Base-by-base conservation (phyloP, 2,329 filamentous ascomycete genomes). In the Colletotrichum shisoi region DNA sequence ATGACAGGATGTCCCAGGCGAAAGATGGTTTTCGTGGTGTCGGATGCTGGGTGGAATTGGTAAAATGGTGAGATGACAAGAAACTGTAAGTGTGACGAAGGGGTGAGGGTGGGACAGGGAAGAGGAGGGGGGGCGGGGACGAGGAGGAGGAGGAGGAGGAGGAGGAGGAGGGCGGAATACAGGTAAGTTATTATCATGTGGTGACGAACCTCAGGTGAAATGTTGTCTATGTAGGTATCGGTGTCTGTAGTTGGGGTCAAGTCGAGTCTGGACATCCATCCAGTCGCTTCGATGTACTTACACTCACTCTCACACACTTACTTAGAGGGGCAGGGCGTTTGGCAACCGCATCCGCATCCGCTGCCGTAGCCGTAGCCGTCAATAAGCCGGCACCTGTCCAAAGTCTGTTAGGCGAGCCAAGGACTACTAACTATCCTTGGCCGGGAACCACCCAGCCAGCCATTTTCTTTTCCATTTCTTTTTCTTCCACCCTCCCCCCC, bases 11-110 rank as follows among this genome's bases (percentile, higher is more conserved):
- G 48, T 8, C 39, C 53, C 46, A 51, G 48, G 53, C 44, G 34
- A 58, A 53, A 49, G 57, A 64, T 57, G 63, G 59, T 64, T 62
- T 57, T 51, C 45, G 60, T 52, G 59, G 64, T 68, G 56, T 67
- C 60, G 64, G 64, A 59, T 58, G 60, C 54, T 42, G 60, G 58
- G 64, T 68, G 59, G 51, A 60, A 68, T 64, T 59, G 48, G 64
- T 49, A 57, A 57, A 64, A 63, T 56, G 19, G 67, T 60, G 64
- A 68, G 69, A 64, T 58, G 69, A 57, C 53, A 67, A 70, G 60
- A 68, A 69, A 59, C 61, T 63, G 54, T 68, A 42, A 67, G 49
- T 67, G 65, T 39, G 51, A 62, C 66, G 51, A 42, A 56, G 48
- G 27, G 46, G 46, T 40, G 46, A 27, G 40, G 15, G 34, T 54